Evolutionary conservation across 2,329 filamentous ascomycete genomes (phyloP).

Genomic region (Mycocentrospora acerina): DNA sequence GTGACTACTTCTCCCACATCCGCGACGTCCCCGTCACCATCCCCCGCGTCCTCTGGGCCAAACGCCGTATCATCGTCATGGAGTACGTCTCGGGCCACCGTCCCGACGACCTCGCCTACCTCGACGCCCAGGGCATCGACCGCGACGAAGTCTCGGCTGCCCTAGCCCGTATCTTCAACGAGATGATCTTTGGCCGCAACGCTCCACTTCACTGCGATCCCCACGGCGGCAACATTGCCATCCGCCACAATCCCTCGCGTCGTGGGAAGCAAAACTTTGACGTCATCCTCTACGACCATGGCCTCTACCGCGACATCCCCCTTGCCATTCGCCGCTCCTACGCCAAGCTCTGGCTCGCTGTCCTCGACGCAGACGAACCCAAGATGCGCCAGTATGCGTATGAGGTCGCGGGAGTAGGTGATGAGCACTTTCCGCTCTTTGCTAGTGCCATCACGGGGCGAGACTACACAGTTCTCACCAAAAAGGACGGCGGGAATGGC

Average conservation of each 20-base stretch:
- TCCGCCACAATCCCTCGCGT: slow-evolving; percentile 70
- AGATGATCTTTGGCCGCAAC: slow-evolving; percentile 94
- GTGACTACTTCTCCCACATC: slow-evolving; percentile 76
- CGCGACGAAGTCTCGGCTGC: slow-evolving; percentile 93
- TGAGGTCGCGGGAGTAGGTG: slow-evolving; percentile 84
- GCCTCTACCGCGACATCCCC: slow-evolving; percentile 91
- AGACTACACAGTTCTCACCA: slow-evolving; percentile 75
- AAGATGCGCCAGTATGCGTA: slow-evolving; percentile 86
- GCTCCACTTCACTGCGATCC: slow-evolving; percentile 95
- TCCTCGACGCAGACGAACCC: slow-evolving; percentile 83
- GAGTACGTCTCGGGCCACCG: slow-evolving; percentile 84
- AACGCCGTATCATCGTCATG: slow-evolving; percentile 90
- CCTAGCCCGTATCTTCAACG: slow-evolving; percentile 91
- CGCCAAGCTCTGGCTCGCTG: slow-evolving; percentile 95
- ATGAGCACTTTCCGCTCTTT: slow-evolving; percentile 91
- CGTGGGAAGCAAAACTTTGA: slow-evolving; percentile 76
- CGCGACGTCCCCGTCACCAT: slow-evolving; percentile 80
- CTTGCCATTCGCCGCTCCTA: slow-evolving; percentile 77
- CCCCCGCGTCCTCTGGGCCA: slow-evolving; percentile 85
- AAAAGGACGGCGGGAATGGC: slow-evolving; percentile 39
- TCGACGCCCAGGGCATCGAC: slow-evolving; percentile 85
- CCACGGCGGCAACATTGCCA: slow-evolving; percentile 93
- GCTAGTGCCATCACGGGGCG: slow-evolving; percentile 94
- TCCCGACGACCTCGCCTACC: slow-evolving; percentile 83
- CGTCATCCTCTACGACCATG: slow-evolving; percentile 94